Conservation (phyloP, 768 basidiomycete species). For the Calocera viscosa region DNA sequence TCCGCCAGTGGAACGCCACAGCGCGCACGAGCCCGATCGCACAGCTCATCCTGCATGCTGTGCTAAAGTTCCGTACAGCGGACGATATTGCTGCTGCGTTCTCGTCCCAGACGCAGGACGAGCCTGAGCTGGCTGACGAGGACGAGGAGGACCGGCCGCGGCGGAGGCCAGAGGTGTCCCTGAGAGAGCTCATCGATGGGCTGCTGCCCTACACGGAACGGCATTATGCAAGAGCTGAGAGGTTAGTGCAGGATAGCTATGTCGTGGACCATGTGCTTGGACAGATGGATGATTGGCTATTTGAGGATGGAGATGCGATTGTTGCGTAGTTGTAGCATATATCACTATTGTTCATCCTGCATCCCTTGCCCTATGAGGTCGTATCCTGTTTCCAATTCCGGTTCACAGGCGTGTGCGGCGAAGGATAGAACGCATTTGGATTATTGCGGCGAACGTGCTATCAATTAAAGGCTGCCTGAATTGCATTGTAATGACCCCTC, state of each 20-base stretch:
- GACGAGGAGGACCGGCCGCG: conserved; percentile 6
- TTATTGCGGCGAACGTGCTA: not conserved
- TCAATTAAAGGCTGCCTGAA: not conserved
- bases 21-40: conserved; percentile 78
- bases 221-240: conserved; percentile 73
- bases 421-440: too few species aligned
- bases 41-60: conserved; percentile 67
- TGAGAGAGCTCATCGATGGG: conserved; percentile 71
- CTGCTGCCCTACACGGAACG: conserved; percentile 91
- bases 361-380: too few species aligned
- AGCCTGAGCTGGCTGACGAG: conserved; percentile 7
- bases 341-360: too few species aligned
- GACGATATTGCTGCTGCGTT: conserved; percentile 66
- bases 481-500: not conserved
- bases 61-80: conserved; percentile 62
- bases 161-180: conserved; percentile 11
- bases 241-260: conserved; percentile 87
- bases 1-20: conserved; percentile 90
- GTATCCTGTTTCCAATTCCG: too few species aligned
- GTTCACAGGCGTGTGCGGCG: too few species aligned
- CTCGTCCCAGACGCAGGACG: not conserved
- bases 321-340: not conserved
- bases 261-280: conserved; percentile 79
- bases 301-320: conserved; percentile 11
- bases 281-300: conserved; percentile 56